These are phyloP conservation scores for Neocucurbitaria cava DNA, from an alignment of 2,329 filamentous ascomycete genomes.

Conservation along the genomic window DNA sequence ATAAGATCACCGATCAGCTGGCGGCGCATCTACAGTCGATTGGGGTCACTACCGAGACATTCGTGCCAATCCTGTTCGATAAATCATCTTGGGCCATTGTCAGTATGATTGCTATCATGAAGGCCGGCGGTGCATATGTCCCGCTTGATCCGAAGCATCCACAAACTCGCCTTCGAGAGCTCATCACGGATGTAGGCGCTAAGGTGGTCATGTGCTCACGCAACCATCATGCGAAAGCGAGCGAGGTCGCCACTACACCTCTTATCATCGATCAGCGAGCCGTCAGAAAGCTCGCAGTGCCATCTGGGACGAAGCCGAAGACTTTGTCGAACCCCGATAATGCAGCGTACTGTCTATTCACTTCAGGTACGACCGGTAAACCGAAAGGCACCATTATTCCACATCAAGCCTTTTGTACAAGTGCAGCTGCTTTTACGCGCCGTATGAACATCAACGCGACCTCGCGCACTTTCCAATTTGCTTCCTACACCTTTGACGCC, in stretches of 20 bases:
- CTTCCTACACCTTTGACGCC: conserved; percentile 63
- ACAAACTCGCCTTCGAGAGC: conserved; percentile 43
- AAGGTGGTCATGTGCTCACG: conserved; percentile 39
- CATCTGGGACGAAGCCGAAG: conserved; percentile 48
- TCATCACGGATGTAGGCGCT: conserved; percentile 41
- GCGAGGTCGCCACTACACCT: conserved; percentile 30
- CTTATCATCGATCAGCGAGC: conserved; percentile 49
- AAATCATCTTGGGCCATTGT: conserved; percentile 44
- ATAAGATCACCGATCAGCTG: conserved; percentile 36
- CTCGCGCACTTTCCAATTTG: conserved; percentile 64
- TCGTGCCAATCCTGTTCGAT: conserved; percentile 48
- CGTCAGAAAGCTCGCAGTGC: conserved; percentile 45
- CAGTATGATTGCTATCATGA: conserved; percentile 47
- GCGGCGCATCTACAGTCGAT: conserved; percentile 33
- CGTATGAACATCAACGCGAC: conserved; percentile 54
- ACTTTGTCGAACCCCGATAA: conserved; percentile 50
- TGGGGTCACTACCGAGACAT: conserved; percentile 36
- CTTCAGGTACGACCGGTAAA: conserved; percentile 50
- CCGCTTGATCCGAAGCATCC: conserved; percentile 49
- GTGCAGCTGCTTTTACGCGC: conserved; percentile 36
- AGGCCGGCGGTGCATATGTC: conserved; percentile 47
- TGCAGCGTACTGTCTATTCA: conserved; percentile 68
- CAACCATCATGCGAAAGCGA: conserved; percentile 24
- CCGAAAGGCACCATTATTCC: conserved; percentile 69
- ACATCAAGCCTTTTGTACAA: conserved; percentile 65